Evolutionary conservation across 257 asterid species (phyloP).

Genomic region (Nemophila menziesii): DNA sequence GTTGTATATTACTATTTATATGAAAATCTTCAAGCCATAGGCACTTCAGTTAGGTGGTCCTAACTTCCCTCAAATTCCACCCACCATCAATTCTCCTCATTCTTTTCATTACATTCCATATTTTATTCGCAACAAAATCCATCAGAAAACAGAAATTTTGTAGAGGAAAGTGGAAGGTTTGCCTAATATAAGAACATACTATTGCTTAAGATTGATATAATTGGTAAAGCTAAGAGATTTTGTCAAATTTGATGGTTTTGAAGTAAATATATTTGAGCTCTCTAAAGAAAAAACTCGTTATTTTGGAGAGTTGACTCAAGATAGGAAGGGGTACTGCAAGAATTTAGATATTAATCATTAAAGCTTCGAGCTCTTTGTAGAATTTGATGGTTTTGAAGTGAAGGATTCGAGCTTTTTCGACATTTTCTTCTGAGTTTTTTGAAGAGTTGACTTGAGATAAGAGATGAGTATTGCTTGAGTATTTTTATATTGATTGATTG

Average conservation of each 20-base stretch:
- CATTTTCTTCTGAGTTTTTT: slow-evolving; percentile 7
- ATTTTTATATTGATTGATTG: slow-evolving; percentile 20
- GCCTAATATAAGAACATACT: no score
- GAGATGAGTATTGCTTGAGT: slow-evolving; percentile 13
- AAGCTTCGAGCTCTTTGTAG: slow-evolving; percentile 1
- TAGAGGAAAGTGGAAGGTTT: background rate
- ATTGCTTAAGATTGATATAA: no score
- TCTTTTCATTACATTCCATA: slow-evolving; percentile 18
- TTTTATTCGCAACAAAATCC: slow-evolving; percentile 4
- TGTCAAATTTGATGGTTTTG: no score
- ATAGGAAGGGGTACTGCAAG: no score
- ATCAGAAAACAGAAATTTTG: slow-evolving; percentile 2
- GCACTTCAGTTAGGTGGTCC: slow-evolving; percentile 28
- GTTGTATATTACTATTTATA: no score
- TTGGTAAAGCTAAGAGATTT: no score
- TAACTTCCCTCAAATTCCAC: slow-evolving; percentile 31
- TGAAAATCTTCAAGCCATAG: background rate
- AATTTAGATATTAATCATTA: background rate
- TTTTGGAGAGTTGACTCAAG: no score
- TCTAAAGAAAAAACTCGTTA: no score
- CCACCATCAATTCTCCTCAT: slow-evolving; percentile 22
- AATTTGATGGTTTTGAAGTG: background rate
- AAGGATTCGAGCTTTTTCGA: slow-evolving; percentile 5
- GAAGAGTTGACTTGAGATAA: slow-evolving; percentile 23
- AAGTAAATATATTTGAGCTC: no score